These are phyloP conservation scores for Hirsutella thompsonii DNA, from an alignment of 2,329 filamentous ascomycete genomes.

Conservation along the genomic window DNA sequence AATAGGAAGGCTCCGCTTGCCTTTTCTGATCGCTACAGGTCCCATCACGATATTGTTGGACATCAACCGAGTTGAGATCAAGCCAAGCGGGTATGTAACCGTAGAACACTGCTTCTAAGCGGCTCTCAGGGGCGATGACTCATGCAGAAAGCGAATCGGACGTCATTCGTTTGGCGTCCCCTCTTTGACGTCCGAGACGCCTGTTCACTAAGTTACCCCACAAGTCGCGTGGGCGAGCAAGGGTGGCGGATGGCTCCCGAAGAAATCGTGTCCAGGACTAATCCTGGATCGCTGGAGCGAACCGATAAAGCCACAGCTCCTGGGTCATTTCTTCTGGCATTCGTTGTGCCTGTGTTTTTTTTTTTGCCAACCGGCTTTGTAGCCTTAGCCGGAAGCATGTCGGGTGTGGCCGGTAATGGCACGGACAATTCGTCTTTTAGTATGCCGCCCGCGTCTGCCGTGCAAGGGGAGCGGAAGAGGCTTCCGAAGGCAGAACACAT, in stretches of 20 bases:
- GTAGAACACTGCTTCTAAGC: too few species aligned
- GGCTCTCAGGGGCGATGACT: too few species aligned
- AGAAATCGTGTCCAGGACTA: background rate
- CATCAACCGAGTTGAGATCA: too few species aligned
- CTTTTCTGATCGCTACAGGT: too few species aligned
- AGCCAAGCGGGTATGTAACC: too few species aligned
- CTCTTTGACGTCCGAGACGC: background rate
- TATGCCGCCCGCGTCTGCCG: background rate
- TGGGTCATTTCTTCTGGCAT: background rate
- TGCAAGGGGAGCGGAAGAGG: background rate
- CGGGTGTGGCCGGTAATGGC: background rate
- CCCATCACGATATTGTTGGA: too few species aligned
- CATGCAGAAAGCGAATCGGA: too few species aligned
- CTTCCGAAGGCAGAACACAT: background rate
- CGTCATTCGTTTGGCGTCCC: too few species aligned
- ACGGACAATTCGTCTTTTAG: background rate
- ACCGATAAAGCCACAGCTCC: slow-evolving; percentile 1
- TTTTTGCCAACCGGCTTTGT: background rate
- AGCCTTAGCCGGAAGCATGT: background rate
- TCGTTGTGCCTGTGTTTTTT: background rate
- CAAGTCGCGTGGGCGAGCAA: slow-evolving; percentile 2
- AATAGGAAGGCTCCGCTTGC: background rate
- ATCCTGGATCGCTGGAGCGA: background rate
- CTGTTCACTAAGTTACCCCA: background rate
- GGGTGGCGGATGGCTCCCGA: background rate